Base-by-base conservation (phyloP, 2,329 filamentous ascomycete species). In the Fusarium palustre region DNA sequence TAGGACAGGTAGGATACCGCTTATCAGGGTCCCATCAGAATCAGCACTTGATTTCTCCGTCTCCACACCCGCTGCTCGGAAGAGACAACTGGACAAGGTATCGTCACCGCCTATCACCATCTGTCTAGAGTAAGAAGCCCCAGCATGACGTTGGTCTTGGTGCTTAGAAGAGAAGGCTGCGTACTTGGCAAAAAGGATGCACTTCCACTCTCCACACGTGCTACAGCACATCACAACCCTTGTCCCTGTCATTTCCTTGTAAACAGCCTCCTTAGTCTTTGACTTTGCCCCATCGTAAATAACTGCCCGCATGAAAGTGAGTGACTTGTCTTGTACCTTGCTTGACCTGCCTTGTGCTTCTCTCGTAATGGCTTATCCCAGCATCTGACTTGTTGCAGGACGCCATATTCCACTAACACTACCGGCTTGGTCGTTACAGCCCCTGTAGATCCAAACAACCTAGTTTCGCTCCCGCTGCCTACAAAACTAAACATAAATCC, bases 401-500 rank as follows among this genome's bases (percentile, higher is more conserved):
- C 8, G 38, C 42, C 57, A 7, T 63, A 41, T 34, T 31, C 16
- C 39, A 70, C 54, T 59, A 34, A 36, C 49, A 71, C 49, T 55
- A 49, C 68, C 55, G 43, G 47, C 65, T 68, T 56, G 65, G 59
- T 25, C 52, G 54, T 48, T 16, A 8, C 46, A 69, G 22, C 53
- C 62, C 62, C 58, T 68, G 66, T 24, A 53, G 66, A 67, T 69
- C 66, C n/a, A 41, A 25, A n/a, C 43, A 34, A 25, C 33, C 18
- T 38, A 33, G 28, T 31, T 48, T 57, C 5, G 15, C 30, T 33
- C 20, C 49, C 34, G 53, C 25, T 9, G 36, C 22, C 39, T 67
- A 69, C 66, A 69, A 69, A 69, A 67, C 49, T 33, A 69, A 64
- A 47, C 61, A 38, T 22, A 48, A 41, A 53, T 62, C 66, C 66